These are phyloP conservation scores for Pyricularia sp. DNA, from an alignment of 2,329 filamentous ascomycete species.

Conservation along the genomic window DNA sequence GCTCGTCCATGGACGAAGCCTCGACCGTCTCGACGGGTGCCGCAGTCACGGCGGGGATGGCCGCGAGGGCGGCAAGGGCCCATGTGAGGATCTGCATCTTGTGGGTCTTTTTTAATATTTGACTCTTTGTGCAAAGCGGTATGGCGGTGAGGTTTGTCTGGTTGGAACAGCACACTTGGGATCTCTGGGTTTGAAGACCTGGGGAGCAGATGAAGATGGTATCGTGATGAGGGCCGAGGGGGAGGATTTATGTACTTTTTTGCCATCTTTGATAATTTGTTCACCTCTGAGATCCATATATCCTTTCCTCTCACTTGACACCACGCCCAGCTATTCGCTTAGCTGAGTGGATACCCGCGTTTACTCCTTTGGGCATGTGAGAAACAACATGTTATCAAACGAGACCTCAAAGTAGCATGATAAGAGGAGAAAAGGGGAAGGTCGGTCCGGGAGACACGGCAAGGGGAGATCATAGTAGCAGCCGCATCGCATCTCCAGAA, in stretches of 20 bases:
- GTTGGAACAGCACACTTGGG: not conserved
- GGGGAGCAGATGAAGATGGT: not conserved
- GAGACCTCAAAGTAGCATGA: not conserved
- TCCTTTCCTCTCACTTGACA: not conserved
- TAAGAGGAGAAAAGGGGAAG: not conserved
- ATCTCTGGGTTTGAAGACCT: not conserved
- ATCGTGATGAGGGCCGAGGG: not conserved
- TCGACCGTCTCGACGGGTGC: not conserved
- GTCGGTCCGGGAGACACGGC: not conserved
- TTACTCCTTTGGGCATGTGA: not conserved
- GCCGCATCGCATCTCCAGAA: not conserved
- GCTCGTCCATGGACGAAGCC: constrained; percentile 1
- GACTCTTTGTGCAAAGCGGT: not conserved
- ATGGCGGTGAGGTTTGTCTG: not conserved
- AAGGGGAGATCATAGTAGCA: not conserved
- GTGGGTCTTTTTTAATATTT: not conserved
- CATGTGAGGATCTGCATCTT: constrained; percentile 1
- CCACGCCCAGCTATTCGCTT: too few relatives aligned
- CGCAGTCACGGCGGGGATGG: not conserved
- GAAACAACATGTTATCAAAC: not conserved
- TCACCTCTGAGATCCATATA: not conserved
- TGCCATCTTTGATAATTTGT: not conserved
- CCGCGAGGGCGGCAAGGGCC: not conserved
- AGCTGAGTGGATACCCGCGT: too few relatives aligned
- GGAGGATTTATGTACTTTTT: not conserved